Percentiles rank a stretch among this genome's conserved stretches.
Conservation (phyloP, 768 basidiomycete genomes). For the Infundibulicybe gibba region DNA sequence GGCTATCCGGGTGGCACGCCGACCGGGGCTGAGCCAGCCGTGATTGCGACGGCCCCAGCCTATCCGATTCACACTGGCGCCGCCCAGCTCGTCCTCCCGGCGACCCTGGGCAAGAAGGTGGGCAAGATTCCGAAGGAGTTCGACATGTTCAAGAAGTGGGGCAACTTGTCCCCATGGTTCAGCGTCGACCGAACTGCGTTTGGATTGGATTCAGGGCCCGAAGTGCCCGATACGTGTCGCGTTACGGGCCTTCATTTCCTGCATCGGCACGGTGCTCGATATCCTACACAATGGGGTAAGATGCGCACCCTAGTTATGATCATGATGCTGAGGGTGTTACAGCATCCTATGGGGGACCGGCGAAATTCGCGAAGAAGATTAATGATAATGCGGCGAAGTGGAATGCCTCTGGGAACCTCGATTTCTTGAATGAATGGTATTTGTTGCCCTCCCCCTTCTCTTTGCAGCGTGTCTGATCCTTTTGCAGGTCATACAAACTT, state of each 20-base stretch:
- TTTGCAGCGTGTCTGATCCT: no score
- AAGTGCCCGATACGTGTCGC: constrained; percentile 64
- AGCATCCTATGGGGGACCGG: constrained; percentile 64
- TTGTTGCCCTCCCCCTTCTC: constrained; percentile 13
- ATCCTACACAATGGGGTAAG: constrained; percentile 64
- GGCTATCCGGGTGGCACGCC: constrained; percentile 78
- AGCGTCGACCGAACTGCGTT: constrained; percentile 63
- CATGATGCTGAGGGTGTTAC: constrained; percentile 1
- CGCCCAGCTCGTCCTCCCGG: constrained; percentile 57
- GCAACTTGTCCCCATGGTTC: constrained; percentile 85
- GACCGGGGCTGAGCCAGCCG: constrained; percentile 73
- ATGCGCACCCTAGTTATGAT: neutral
- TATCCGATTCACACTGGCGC: constrained; percentile 77
- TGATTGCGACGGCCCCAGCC: constrained; percentile 71
- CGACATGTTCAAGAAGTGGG: constrained; percentile 76
- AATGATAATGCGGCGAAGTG: constrained; percentile 52
- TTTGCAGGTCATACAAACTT: constrained; percentile 77
- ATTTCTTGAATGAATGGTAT: constrained; percentile 83
- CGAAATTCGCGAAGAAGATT: constrained; percentile 52
- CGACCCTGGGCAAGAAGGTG: constrained; percentile 19
- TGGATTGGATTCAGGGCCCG: constrained; percentile 70
- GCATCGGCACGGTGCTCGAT: constrained; percentile 79
- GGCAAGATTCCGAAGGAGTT: constrained; percentile 37
- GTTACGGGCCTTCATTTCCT: constrained; percentile 75
- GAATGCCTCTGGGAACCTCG: constrained; percentile 61